These are phyloP conservation scores for Clavispora carvajalis DNA, from an alignment of 805 yeast species.

Conservation along the genomic window DNA sequence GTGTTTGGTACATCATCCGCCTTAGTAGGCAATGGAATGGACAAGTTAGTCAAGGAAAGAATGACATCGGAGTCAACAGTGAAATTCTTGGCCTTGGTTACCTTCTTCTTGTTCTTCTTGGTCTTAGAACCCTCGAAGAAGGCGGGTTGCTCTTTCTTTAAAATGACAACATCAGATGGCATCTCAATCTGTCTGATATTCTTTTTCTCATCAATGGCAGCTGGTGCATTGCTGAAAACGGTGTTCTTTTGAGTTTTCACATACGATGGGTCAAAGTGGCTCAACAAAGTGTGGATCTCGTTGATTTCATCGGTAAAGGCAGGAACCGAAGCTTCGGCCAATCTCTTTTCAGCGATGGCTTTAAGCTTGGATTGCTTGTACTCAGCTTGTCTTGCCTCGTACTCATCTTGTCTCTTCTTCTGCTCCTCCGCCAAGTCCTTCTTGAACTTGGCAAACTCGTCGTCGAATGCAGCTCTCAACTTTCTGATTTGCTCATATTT, in stretches of 20 bases:
- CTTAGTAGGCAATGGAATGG: constrained; percentile 72
- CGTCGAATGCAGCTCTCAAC: constrained; percentile 70
- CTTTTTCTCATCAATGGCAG: constrained; percentile 18
- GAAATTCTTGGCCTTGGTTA: constrained; percentile 49
- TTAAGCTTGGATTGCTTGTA: constrained; percentile 49
- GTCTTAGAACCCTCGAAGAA: constrained; percentile 45
- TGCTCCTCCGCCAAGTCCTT: constrained; percentile 63
- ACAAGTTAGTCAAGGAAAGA: constrained; percentile 68
- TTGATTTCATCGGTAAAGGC: constrained; percentile 79
- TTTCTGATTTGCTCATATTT: constrained; percentile 62
- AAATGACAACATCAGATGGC: constrained; percentile 59
- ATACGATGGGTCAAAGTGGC: constrained; percentile 72
- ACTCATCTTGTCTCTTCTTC: constrained; percentile 63
- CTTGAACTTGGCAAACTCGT: constrained; percentile 67
- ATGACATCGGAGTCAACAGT: constrained; percentile 77
- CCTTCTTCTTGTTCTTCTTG: constrained; percentile 44
- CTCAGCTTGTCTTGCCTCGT: constrained; percentile 48
- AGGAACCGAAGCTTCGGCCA: constrained; percentile 72
- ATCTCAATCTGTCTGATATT: constrained; percentile 49
- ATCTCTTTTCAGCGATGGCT: constrained; percentile 57
- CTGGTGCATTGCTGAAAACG: constrained; percentile 21
- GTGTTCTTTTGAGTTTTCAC: constrained; percentile 48
- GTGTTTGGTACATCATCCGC: constrained; percentile 65
- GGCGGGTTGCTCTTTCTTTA: constrained; percentile 58
- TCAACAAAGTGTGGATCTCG: constrained; percentile 66